Evolutionary conservation across 768 basidiomycete species (phyloP).

Genomic region (Leucosporidium yakuticum): DNA sequence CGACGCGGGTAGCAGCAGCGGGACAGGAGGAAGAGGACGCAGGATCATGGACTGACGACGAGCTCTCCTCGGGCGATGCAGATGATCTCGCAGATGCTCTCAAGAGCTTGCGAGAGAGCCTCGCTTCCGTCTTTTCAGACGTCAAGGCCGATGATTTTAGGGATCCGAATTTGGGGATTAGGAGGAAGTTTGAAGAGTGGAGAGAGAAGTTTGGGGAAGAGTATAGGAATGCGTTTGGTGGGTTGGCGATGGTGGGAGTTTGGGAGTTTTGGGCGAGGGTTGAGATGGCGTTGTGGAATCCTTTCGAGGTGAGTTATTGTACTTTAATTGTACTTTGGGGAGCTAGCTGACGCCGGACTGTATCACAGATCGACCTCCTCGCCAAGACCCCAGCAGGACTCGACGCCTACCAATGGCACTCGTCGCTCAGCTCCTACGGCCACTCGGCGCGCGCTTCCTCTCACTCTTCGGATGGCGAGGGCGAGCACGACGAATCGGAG

Average conservation of each 20-base stretch:
- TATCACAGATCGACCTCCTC: slow-evolving; percentile 32
- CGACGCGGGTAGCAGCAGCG: not conserved
- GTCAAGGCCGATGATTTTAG: slow-evolving; percentile 36
- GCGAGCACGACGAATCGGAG: slow-evolving; percentile 44
- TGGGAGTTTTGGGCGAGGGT: slow-evolving; percentile 50
- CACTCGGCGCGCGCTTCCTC: slow-evolving; percentile 27
- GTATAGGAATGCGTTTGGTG: slow-evolving; percentile 47
- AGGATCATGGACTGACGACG: slow-evolving; percentile 28
- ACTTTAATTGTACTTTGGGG: not conserved
- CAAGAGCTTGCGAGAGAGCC: not conserved
- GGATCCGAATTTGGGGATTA: slow-evolving; percentile 35
- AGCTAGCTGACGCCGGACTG: not conserved
- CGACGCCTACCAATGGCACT: slow-evolving; percentile 42
- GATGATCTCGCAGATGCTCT: slow-evolving; percentile 29
- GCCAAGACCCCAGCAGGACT: slow-evolving; percentile 33
- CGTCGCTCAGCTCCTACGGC: slow-evolving; percentile 26
- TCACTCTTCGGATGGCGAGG: slow-evolving; percentile 10
- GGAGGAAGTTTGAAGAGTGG: slow-evolving; percentile 46
- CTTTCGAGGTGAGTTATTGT: slow-evolving; percentile 44
- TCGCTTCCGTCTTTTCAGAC: slow-evolving; percentile 34
- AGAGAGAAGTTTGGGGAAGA: slow-evolving; percentile 44
- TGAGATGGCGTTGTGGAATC: slow-evolving; percentile 49
- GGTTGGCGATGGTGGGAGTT: slow-evolving; percentile 45
- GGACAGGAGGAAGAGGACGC: slow-evolving; percentile 22
- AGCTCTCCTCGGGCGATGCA: slow-evolving; percentile 21